phyloP scores from a whole-genome alignment of 1,139 yeast species.

The Blastobotrys ciferrii region DNA sequence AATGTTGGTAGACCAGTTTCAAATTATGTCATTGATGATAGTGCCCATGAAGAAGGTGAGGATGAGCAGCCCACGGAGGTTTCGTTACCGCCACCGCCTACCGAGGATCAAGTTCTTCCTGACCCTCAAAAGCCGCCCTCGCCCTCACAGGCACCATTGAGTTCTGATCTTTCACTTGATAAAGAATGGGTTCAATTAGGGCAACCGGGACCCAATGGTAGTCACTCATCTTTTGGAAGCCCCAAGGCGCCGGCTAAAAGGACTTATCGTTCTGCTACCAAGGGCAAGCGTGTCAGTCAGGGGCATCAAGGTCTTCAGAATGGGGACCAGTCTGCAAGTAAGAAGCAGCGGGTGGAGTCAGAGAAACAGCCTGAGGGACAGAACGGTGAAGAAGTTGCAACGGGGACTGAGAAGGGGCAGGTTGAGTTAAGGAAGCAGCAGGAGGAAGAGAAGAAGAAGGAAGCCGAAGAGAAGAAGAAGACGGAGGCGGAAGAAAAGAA shows the following conservation, averaged over 20 bases:
- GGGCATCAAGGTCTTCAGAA: not conserved
- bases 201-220: not conserved
- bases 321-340: not conserved
- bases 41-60: conserved; percentile 6
- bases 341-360: not conserved
- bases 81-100: conserved; percentile 18
- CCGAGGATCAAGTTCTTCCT: conserved; percentile 3
- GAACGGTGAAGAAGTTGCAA: not conserved
- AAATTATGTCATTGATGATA: not conserved
- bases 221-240: conserved; percentile 3
- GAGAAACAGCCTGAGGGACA: not conserved
- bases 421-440: not conserved
- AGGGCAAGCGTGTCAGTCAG: not conserved
- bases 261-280: conserved; percentile 3
- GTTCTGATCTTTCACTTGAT: conserved; percentile 2
- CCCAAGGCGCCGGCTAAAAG: conserved; percentile 6
- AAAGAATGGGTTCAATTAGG: not conserved
- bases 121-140: conserved; percentile 24
- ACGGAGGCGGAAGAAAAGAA: too few species aligned
- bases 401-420: not conserved
- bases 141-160: conserved; percentile 18
- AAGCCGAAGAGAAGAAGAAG: not conserved
- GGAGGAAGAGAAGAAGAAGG: not conserved
- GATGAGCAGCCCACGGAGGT: conserved; percentile 8
- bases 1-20: not conserved